Base-by-base conservation (phyloP, 768 basidiomycete species). In the Lanmaoa rubissima region DNA sequence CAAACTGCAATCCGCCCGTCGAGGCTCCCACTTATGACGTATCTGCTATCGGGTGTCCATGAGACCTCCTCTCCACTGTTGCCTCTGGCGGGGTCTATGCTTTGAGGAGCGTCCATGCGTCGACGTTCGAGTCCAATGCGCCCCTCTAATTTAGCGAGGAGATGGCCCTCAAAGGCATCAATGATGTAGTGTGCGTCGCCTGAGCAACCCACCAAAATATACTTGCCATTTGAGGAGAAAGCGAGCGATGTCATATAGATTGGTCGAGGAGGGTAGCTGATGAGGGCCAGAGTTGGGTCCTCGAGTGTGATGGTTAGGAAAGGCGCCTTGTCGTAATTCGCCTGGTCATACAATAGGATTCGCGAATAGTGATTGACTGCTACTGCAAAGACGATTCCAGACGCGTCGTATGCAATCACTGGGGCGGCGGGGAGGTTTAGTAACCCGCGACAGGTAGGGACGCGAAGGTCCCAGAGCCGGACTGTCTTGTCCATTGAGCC, bases 11-110 rank as follows among this genome's bases (percentile, higher is more conserved):
- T 76, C 63, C 82, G 85, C 44, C 97, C 97, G 67, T 95, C 87
- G 32, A 90, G 78, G 66, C 86, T 88, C 51, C 97, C 97, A 21
- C 90, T 82, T 6, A 97, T 71, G 42, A 98, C 79, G 65, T 82
- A 99, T 70, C 91, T 91, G 72, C 93, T 94, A 70, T 99, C 96
- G 0, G 93, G 91, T 3, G 92, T 94, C 92, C 93, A 98, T 12
- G 82, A 82, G 5, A 95, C 88, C 75, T 98, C 97, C 69, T 98
- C 94, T 13, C 95, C 92, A 57, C 93, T 95, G 54, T 82, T 84
- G 2, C 94, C 94, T 61, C 87, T 86, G 16, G 78, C 68, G 51
- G 92, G 84, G 70, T 87, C 80, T 63, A 92, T 86, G 52, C 74
- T 81, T 17, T 76, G 79, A 48, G 75, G 85, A 40, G 69, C 71